Evolutionary conservation across 257 asterid species (phyloP).

Genomic region (Datura wrightii): DNA sequence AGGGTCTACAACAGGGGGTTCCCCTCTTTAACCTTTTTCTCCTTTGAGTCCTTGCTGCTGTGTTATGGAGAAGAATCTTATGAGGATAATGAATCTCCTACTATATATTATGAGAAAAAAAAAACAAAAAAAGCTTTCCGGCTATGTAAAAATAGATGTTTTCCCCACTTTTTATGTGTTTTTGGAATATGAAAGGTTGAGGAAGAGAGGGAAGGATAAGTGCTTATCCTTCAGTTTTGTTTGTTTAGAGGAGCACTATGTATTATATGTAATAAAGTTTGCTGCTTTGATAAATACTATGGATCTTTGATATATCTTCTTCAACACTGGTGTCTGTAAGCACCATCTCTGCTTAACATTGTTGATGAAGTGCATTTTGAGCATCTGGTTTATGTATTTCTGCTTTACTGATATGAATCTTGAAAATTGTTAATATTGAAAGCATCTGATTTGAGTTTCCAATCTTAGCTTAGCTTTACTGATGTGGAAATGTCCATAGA

Average conservation of each 20-base stretch:
- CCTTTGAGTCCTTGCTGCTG: not conserved
- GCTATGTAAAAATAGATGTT: not conserved
- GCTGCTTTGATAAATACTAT: not conserved
- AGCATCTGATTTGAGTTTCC: not conserved
- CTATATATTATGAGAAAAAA: not conserved
- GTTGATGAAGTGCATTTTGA: not conserved
- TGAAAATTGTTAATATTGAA: not conserved
- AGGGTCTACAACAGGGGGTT: not conserved
- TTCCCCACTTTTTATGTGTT: slow-evolving; percentile 27
- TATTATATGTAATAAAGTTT: slow-evolving; percentile 20
- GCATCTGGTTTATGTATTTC: not conserved
- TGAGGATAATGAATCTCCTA: slow-evolving; percentile 27
- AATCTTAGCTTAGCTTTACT: not conserved
- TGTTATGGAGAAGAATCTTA: slow-evolving; percentile 21
- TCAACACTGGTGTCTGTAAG: not conserved
- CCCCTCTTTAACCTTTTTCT: not conserved
- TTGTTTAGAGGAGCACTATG: slow-evolving; percentile 2
- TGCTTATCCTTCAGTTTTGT: slow-evolving; percentile 19
- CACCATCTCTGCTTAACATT: not conserved
- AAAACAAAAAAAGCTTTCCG: not conserved
- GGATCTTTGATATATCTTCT: not conserved
- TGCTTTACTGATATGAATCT: not conserved
- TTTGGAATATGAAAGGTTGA: slow-evolving; percentile 27
- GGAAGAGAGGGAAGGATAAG: slow-evolving; percentile 14
- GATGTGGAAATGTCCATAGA: not conserved